Base-by-base conservation (phyloP, 169 alveolate species). In the Eimeria maxima region DNA sequence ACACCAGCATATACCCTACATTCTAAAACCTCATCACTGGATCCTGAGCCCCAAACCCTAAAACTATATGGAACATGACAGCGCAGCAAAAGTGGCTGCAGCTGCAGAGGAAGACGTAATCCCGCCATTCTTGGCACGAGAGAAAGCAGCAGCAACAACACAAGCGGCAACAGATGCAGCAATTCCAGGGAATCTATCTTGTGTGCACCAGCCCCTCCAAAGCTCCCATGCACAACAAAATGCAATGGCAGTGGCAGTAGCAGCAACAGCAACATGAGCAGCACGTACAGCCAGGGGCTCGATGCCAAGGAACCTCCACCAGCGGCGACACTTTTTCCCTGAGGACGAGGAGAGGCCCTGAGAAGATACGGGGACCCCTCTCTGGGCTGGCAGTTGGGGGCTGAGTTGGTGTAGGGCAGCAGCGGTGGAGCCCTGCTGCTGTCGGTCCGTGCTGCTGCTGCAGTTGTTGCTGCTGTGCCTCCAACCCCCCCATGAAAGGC, bases 251-350 rank as follows among this genome's bases (percentile, higher is more conserved):
- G n/a, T n/a, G 13, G 44, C 60, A 74, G 57, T 50, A 71, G 81
- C 81, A 29, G 60, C 90, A 80, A 45, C 90, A 80, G 24, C 69
- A 50, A 42, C 90, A 80, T 3, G 44, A 80, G 90, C 47, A 8
- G 71, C 63, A 45, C 47, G 71, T 24, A 50, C 71, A 16, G 13
- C 47, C 71, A 20, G 69, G 11, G 90, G 71, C 90, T 50, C 89
- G 16, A 78, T 4, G 89, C 67, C 67, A 44, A 38, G 47, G 24
- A 78, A 8, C 47, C 67, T 18, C 89, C 89, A 78, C 14, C 78
- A 67, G 47, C 78, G 47, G 47, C 47, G 47, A 67, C n/a, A 29
- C 78, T 6, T 67, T 67, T 67, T 45, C 47, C 29, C 44, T 29
- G 78, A n/a, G 44, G 78, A 45, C 24, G 78, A 67, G 78, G 10